Conservation (phyloP, 768 basidiomycete species). For the Tricholoma saponaceum region DNA sequence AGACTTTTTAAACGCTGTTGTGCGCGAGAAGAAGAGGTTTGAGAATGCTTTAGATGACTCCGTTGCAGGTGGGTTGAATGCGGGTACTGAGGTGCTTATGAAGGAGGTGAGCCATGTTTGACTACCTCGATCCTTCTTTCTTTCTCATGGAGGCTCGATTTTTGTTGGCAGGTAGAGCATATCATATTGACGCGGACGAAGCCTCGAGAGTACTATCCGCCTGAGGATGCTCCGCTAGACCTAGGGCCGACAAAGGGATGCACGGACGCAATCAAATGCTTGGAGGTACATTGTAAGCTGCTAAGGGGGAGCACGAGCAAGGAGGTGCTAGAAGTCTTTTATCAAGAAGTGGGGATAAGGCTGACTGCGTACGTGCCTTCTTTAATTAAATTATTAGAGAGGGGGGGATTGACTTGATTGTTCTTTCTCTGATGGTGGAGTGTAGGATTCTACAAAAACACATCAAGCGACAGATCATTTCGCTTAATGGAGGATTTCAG, state of each 20-base stretch:
- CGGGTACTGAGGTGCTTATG: conserved; percentile 94
- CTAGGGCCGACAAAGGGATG: conserved; percentile 86
- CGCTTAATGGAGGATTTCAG: conserved; percentile 89
- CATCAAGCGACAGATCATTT: conserved; percentile 96
- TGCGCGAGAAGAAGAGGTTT: conserved; percentile 95
- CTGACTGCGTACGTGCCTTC: conserved; percentile 60
- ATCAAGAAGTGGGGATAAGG: conserved; percentile 94
- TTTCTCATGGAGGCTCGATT: neutral
- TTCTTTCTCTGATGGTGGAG: neutral
- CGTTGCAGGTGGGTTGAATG: conserved; percentile 90
- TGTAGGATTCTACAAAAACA: conserved; percentile 92
- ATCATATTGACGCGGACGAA: conserved; percentile 80
- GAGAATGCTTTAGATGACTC: conserved; percentile 90
- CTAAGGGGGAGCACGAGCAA: conserved; percentile 92
- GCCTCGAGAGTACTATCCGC: conserved; percentile 87
- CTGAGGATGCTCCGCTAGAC: conserved; percentile 74
- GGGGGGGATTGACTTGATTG: neutral
- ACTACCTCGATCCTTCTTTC: too few species aligned
- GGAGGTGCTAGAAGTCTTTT: conserved; percentile 96
- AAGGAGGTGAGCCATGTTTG: conserved; percentile 80
- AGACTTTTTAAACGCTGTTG: conserved; percentile 89
- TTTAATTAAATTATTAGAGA: neutral
- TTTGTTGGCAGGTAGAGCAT: conserved; percentile 80
- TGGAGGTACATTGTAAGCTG: conserved; percentile 88
- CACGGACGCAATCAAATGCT: conserved; percentile 81